Evolutionary conservation across 345 rosid species (phyloP).

Genomic region (Citrus cavaleriei): DNA sequence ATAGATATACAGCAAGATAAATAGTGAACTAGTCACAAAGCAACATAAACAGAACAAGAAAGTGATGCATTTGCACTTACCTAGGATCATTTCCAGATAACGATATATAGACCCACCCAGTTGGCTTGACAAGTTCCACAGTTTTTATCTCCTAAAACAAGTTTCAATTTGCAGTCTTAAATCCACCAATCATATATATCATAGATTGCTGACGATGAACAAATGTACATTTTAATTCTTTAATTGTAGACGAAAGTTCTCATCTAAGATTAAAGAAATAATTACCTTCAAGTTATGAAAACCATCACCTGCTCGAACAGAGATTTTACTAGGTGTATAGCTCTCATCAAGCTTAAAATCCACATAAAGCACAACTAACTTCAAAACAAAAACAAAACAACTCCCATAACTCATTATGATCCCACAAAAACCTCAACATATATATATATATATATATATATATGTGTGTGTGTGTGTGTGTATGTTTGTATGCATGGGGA

Average conservation of each 20-base stretch:
- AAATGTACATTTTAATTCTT: background rate
- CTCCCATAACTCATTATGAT: background rate
- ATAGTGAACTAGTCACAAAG: background rate
- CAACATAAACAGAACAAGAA: background rate
- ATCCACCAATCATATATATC: background rate
- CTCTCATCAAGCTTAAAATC: constrained; percentile 98
- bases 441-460: too few relatives aligned
- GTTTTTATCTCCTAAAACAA: constrained; percentile 76
- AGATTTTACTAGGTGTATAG: constrained; percentile 90
- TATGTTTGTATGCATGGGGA: too few relatives aligned
- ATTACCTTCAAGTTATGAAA: constrained; percentile 52
- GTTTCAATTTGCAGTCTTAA: background rate
- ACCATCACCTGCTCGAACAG: constrained; percentile 91
- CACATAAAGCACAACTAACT: constrained; percentile 78
- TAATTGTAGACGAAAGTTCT: background rate
- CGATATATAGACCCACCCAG: too few relatives aligned
- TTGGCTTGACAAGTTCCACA: constrained; percentile 44
- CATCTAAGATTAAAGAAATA: background rate
- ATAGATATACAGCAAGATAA: background rate
- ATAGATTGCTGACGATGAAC: too few relatives aligned
- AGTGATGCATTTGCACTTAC: constrained; percentile 26
- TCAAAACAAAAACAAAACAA: constrained; percentile 13
- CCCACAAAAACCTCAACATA: background rate
- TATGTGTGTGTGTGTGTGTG: fast-evolving
- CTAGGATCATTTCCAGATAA: constrained; percentile 70